Evolutionary conservation across 352 stramenopile genomes (phyloP).

Genomic region (Discostella stelligera): DNA sequence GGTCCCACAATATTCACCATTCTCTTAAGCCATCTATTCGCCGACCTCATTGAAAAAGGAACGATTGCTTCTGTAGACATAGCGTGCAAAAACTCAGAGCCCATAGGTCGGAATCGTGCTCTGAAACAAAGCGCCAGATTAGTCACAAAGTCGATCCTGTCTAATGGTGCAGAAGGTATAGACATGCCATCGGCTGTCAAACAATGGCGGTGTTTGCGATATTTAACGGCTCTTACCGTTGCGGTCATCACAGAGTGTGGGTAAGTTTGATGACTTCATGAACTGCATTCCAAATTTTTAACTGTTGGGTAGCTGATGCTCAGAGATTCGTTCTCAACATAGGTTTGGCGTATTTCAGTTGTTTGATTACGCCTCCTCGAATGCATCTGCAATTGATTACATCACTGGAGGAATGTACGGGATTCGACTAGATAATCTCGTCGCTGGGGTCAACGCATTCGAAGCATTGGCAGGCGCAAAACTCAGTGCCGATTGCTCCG

Average conservation of each 20-base stretch:
- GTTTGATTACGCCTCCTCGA: conserved; percentile 67
- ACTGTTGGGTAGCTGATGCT: background rate
- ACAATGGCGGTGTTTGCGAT: conserved; percentile 72
- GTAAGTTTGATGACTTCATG: conserved; percentile 35
- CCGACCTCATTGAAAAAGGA: conserved; percentile 74
- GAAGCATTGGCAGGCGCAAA: conserved; percentile 51
- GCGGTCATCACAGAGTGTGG: conserved; percentile 72
- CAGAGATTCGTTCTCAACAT: conserved; percentile 3
- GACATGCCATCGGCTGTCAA: conserved; percentile 71
- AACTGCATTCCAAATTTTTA: background rate
- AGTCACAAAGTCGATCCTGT: conserved; percentile 77
- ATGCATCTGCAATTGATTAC: conserved; percentile 58
- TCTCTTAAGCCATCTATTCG: conserved; percentile 74
- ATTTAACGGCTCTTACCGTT: conserved; percentile 70
- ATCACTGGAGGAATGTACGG: conserved; percentile 71
- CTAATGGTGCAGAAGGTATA: conserved; percentile 49
- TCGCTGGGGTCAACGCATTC: conserved; percentile 60
- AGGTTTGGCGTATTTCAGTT: conserved; percentile 71
- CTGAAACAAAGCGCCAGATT: conserved; percentile 78
- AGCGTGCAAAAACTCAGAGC: conserved; percentile 28
- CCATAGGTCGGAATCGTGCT: conserved; percentile 47
- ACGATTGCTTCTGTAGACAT: conserved; percentile 53
- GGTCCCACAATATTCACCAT: conserved; percentile 74
- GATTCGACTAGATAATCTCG: conserved; percentile 68
- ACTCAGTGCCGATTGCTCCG: conserved; percentile 22